Evolutionary conservation across 164 flowering plant species (phyloP), one percentile per base, ranked within the genome.

Genomic region (Cinnamomum chago): DNA sequence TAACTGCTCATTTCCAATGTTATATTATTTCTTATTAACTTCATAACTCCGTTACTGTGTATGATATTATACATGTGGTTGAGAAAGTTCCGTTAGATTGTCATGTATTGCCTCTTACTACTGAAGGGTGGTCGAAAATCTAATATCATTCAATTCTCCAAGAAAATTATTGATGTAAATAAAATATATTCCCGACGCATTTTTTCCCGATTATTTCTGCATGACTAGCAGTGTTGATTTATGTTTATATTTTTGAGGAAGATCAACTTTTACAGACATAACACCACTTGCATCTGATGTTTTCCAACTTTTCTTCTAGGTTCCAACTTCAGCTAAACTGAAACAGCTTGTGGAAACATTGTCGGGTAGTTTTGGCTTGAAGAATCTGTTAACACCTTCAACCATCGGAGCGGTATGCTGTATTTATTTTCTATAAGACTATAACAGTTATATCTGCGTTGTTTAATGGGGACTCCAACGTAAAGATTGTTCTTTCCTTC

Each of bases 331-430:
- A 14, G 76, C 65, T 13, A 81, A 70, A 55, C 64, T 84, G 23
- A 80, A 73, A 74, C 76, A 77, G 13, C 28, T 51, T 0, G 20
- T 85, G 2, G 65, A 10, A 75, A 81, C 2, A 51, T 11, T 82
- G 60, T 72, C 74, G 30, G 58, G 52, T 20, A 79, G 80, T 71
- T 27, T 88, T 74, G 73, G 86, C 73, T 73, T 83, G 76, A 84
- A 85, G 78, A 80, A 71, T 58, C 25, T 88, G 68, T 77, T 90
- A 14, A 84, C 92, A 30, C 94, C 94, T 72, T 87, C 90, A 22
- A 88, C 92, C 15, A 79, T 67, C 40, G 92, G 84, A 82, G 90
- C 82, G 79, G 94, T 90, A 87, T 74, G 76, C 65, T 72, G 22
- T 74, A 35, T 69, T 62, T 50, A 15, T 65, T 66, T 73, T 70